Conservation (phyloP, 768 basidiomycete genomes). For the Lactifluus hygrophoroides region DNA sequence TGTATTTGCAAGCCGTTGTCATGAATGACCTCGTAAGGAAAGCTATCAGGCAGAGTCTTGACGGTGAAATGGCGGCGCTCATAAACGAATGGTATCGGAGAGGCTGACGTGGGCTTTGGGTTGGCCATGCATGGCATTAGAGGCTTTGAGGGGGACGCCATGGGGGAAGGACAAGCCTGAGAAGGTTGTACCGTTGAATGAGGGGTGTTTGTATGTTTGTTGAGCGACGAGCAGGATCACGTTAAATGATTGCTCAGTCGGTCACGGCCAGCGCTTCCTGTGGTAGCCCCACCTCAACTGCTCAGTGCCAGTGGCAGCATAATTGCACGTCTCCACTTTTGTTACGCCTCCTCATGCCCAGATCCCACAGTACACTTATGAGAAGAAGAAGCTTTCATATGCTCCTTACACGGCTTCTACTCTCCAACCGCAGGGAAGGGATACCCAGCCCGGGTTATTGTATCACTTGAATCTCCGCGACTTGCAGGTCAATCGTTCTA, state of each 20-base stretch:
- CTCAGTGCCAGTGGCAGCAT: too few species aligned
- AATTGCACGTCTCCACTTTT: background rate
- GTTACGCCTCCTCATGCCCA: background rate
- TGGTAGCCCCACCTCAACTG: too few species aligned
- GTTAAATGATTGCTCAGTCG: conserved; percentile 9
- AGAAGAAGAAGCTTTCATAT: too few species aligned
- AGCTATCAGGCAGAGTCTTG: conserved; percentile 18
- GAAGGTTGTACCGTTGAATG: background rate
- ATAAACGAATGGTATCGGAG: conserved; percentile 14
- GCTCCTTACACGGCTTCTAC: too few species aligned
- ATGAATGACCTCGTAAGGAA: conserved; percentile 19
- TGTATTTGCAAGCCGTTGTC: conserved; percentile 22
- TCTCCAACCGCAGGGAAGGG: too few species aligned
- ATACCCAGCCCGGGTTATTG: background rate
- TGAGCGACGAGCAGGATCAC: background rate
- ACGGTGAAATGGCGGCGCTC: conserved; percentile 21
- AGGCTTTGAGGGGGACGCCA: conserved; percentile 15
- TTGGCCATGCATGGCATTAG: conserved; percentile 19
- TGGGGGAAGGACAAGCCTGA: background rate
- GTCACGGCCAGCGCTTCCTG: conserved; percentile 4
- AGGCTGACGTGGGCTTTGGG: conserved; percentile 19
- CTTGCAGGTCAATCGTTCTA: too few species aligned
- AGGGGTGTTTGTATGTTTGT: background rate
- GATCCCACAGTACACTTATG: background rate
- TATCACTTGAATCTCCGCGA: background rate